These are phyloP conservation scores for Artemisia annua DNA, from an alignment of 129 eudicot genomes.

Conservation along the genomic window DNA sequence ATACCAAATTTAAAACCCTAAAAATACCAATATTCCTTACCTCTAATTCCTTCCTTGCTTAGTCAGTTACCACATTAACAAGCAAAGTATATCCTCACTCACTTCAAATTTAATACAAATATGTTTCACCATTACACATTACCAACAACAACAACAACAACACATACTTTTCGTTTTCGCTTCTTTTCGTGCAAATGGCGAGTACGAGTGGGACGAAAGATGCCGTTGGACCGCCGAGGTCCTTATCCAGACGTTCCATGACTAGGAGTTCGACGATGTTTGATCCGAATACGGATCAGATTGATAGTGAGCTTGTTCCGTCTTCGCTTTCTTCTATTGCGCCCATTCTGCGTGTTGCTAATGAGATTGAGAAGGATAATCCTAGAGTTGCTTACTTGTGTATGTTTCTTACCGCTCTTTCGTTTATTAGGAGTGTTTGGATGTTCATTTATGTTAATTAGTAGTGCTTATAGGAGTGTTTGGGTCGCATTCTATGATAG, in stretches of 20 bases:
- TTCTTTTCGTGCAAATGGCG: slow-evolving; percentile 48
- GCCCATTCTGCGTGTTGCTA: slow-evolving; percentile 92
- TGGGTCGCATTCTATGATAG: no score
- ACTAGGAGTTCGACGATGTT: slow-evolving; percentile 50
- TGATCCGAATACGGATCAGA: slow-evolving; percentile 57
- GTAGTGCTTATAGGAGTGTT: no score
- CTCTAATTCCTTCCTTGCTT: no score
- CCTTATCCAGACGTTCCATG: slow-evolving; percentile 49
- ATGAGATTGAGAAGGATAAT: slow-evolving; percentile 79
- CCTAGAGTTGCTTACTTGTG: slow-evolving; percentile 89
- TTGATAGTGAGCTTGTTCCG: slow-evolving; percentile 92
- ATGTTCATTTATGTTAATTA: background rate
- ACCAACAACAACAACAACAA: no score
- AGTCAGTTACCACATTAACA: no score
- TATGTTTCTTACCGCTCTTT: slow-evolving; percentile 31
- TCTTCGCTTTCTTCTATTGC: slow-evolving; percentile 82
- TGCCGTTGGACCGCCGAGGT: slow-evolving; percentile 59
- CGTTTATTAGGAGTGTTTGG: background rate
- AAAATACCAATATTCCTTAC: no score
- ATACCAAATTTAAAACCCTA: no score
- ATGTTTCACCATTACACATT: no score
- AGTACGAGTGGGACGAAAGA: slow-evolving; percentile 82
- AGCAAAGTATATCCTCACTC: no score
- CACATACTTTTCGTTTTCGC: no score
- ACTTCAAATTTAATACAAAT: no score